Evolutionary conservation across 768 basidiomycete genomes (phyloP).

Genomic region (Kwoniella dendrophila): DNA sequence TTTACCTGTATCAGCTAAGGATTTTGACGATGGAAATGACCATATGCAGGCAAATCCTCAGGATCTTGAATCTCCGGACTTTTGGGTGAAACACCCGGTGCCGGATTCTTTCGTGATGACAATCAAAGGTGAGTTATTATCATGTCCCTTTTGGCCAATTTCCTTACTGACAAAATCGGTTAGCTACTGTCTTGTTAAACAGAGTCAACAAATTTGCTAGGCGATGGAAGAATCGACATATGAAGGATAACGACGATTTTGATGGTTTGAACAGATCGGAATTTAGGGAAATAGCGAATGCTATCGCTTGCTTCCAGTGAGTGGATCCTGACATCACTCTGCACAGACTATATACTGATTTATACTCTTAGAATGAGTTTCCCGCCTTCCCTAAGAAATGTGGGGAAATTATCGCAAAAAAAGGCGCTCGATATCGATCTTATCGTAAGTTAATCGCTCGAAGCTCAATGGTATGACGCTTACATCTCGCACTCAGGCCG

Average conservation of each 20-base stretch:
- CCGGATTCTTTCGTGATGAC: conserved; percentile 42
- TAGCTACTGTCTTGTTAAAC: conserved; percentile 37
- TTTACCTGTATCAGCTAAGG: conserved; percentile 37
- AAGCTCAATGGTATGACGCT: too few relatives aligned
- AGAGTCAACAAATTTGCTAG: conserved; percentile 40
- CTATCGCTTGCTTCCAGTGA: conserved; percentile 49
- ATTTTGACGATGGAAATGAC: conserved; percentile 34
- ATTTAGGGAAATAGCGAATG: conserved; percentile 47
- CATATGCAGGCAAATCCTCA: conserved; percentile 45
- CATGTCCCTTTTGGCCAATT: not conserved
- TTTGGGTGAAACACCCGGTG: conserved; percentile 50
- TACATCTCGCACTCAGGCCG: conserved; percentile 26
- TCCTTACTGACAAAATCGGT: not conserved
- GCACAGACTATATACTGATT: not conserved
- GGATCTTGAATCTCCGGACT: conserved; percentile 47
- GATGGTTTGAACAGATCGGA: conserved; percentile 47
- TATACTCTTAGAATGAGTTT: conserved; percentile 45
- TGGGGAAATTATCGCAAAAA: conserved; percentile 27
- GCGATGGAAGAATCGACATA: conserved; percentile 49
- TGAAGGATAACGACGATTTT: conserved; percentile 46
- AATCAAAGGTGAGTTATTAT: conserved; percentile 29
- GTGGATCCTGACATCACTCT: conserved; percentile 4
- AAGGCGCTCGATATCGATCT: conserved; percentile 42
- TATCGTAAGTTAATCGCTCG: conserved; percentile 31
- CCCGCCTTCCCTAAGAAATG: conserved; percentile 38